Evolutionary conservation across 164 flowering plant species (phyloP).

Genomic region (Tetrastigma voinierianum): DNA sequence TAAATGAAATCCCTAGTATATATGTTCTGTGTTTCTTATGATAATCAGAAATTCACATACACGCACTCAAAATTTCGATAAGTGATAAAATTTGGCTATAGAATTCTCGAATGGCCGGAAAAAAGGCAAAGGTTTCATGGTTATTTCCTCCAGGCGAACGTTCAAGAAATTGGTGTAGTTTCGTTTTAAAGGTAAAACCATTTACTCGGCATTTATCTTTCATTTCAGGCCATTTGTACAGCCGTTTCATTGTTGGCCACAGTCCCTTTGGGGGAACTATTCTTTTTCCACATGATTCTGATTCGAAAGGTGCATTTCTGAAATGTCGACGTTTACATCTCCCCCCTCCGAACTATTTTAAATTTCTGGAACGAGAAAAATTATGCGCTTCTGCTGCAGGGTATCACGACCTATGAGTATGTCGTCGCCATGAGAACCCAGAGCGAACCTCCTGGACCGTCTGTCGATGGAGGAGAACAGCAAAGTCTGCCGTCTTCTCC

Average conservation of each 20-base stretch:
- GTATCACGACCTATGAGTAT: conserved; percentile 92
- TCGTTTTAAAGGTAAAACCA: neutral
- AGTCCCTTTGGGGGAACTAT: conserved; percentile 76
- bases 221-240: conserved; percentile 70
- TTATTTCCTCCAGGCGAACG: too few species aligned
- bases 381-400: conserved; percentile 37
- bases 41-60: too few species aligned
- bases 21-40: too few species aligned
- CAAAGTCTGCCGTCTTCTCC: conserved; percentile 90
- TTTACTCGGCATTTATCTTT: neutral
- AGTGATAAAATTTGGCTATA: too few species aligned
- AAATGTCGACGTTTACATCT: conserved; percentile 5
- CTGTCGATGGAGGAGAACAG: conserved; percentile 75
- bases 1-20: neutral
- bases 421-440: conserved; percentile 94
- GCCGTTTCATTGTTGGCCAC: conserved; percentile 71
- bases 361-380: neutral
- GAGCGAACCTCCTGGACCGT: conserved; percentile 91
- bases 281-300: conserved; percentile 83
- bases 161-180: too few species aligned
- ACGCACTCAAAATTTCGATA: too few species aligned
- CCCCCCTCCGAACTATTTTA: neutral
- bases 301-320: conserved; percentile 62
- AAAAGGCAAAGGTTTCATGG: too few species aligned
- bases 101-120: too few species aligned